These are phyloP conservation scores for Saccharomyces mikatae DNA, from an alignment of 805 yeast genomes.

Conservation along the genomic window DNA sequence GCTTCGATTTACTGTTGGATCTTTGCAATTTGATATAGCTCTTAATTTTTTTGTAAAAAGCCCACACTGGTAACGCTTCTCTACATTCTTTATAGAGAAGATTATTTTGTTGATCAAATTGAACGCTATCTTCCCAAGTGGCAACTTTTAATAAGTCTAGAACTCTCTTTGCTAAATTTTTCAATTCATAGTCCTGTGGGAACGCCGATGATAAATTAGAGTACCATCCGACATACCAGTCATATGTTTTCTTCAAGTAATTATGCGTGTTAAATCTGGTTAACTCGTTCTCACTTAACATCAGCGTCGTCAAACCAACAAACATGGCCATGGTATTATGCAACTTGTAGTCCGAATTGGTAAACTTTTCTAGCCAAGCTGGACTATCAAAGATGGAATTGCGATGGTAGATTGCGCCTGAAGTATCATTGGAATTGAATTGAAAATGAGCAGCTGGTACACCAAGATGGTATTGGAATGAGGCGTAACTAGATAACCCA, in stretches of 20 bases:
- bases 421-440: conserved; percentile 28
- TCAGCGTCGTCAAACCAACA: conserved; percentile 47
- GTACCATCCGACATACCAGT: conserved; percentile 28
- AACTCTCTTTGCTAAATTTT: conserved; percentile 6
- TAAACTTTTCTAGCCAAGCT: conserved; percentile 44
- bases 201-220: conserved; percentile 17
- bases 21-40: conserved; percentile 50
- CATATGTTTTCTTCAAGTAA: conserved; percentile 39
- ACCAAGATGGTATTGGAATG: conserved; percentile 59
- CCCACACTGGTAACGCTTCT: conserved; percentile 75
- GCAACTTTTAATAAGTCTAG: conserved; percentile 4
- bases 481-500: conserved; percentile 47
- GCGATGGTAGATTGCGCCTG: conserved; percentile 47
- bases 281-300: conserved; percentile 51
- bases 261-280: conserved; percentile 39
- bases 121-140: conserved; percentile 22
- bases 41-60: conserved; percentile 47
- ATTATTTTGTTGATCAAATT: conserved; percentile 42
- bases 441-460: conserved; percentile 53
- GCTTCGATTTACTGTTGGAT: conserved; percentile 44
- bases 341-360: conserved; percentile 44
- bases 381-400: conserved; percentile 54
- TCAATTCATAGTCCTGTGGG: conserved; percentile 16
- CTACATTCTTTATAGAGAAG: conserved; percentile 44
- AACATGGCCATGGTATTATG: conserved; percentile 55